Conservation (phyloP, 192 early-diverging fungal species). For the Linnemannia hyalina region DNA sequence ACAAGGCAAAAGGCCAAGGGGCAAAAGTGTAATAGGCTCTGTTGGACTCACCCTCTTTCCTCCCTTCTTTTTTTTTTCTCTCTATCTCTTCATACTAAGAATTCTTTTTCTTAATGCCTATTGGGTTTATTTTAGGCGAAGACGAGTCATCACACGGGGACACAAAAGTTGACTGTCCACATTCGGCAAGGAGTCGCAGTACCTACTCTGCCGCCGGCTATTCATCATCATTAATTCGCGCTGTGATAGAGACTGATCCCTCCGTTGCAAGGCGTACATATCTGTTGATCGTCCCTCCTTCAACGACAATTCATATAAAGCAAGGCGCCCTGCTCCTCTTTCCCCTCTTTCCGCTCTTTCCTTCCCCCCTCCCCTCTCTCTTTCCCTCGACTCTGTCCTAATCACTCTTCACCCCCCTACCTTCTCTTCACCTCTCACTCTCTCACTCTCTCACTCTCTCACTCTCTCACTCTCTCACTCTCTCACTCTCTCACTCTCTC, state of each 20-base stretch:
- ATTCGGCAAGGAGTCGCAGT: neutral
- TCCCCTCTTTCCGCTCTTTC: neutral
- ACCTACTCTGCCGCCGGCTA: neutral
- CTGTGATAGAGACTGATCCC: neutral
- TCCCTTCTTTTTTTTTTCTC: neutral
- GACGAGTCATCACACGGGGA: neutral
- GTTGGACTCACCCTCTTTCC: neutral
- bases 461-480: too few species aligned
- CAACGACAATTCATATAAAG: neutral
- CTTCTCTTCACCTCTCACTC: neutral
- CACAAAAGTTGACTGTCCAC: neutral
- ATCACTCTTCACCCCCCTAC: neutral
- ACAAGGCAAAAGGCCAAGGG: neutral
- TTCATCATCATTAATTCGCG: neutral
- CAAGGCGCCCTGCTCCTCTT: neutral
- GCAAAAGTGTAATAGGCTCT: neutral
- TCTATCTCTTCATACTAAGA: neutral
- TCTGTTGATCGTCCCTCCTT: too few species aligned
- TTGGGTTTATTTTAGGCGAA: neutral
- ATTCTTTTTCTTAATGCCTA: neutral
- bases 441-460: neutral
- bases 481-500: neutral
- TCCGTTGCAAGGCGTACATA: too few species aligned
- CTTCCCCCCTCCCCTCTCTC: neutral
- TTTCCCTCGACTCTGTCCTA: conserved; percentile 3